Evolutionary conservation across 169 alveolate species (phyloP).

Genomic region (Babesia ovata): DNA sequence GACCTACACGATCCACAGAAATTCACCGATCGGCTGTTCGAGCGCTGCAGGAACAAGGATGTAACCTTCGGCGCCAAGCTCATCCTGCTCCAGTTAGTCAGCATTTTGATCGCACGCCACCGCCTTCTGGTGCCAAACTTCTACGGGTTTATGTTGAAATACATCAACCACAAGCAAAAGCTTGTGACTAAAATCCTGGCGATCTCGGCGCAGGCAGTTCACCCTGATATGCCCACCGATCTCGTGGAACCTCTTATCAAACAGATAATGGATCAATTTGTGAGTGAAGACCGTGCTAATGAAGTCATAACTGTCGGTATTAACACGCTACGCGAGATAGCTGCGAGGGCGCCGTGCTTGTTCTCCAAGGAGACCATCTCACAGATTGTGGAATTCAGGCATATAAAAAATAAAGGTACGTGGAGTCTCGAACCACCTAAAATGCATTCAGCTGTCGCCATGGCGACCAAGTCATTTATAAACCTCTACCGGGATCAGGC

Average conservation of each 20-base stretch:
- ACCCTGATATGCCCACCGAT: slow-evolving; percentile 84
- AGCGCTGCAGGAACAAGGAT: slow-evolving; percentile 36
- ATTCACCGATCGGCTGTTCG: slow-evolving; percentile 39
- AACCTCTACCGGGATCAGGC: slow-evolving; percentile 84
- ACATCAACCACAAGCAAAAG: slow-evolving; percentile 84
- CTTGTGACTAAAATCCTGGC: slow-evolving; percentile 85
- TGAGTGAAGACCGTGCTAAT: slow-evolving; percentile 55
- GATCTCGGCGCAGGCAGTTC: slow-evolving; percentile 86
- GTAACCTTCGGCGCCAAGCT: slow-evolving; percentile 36
- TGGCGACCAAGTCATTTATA: slow-evolving; percentile 84
- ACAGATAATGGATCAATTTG: slow-evolving; percentile 38
- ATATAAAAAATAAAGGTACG: slow-evolving; percentile 78
- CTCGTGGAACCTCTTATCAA: slow-evolving; percentile 82
- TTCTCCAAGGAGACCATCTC: slow-evolving; percentile 76
- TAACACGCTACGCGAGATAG: slow-evolving; percentile 79
- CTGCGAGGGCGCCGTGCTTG: slow-evolving; percentile 83
- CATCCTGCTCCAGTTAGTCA: slow-evolving; percentile 42
- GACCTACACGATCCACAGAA: slow-evolving; percentile 50
- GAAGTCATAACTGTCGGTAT: slow-evolving; percentile 60
- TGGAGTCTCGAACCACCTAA: not conserved
- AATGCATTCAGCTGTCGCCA: slow-evolving; percentile 74
- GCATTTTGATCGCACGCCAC: slow-evolving; percentile 46
- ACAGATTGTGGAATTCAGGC: slow-evolving; percentile 77
- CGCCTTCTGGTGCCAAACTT: slow-evolving; percentile 49
- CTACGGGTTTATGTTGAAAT: slow-evolving; percentile 61